Conservation (phyloP, 179 eudicot species). For the Spergularia azorica region DNA sequence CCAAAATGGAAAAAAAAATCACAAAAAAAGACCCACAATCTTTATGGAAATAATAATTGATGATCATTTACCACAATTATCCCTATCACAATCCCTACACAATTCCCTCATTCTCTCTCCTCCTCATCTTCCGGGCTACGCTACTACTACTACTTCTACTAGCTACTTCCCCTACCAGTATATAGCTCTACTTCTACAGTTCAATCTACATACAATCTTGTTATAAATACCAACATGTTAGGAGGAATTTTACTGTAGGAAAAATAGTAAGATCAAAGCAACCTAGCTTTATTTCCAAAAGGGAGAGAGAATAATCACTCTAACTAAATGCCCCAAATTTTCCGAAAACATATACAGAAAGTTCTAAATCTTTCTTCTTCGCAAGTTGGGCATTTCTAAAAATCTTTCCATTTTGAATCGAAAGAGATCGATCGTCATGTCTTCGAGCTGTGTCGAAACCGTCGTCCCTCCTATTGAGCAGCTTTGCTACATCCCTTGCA, state of each 20-base stretch:
- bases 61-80: constrained; percentile 28
- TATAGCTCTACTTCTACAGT: no score
- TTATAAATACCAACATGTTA: constrained; percentile 26
- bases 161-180: constrained; percentile 17
- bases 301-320: constrained; percentile 4
- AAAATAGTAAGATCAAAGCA: constrained; percentile 20
- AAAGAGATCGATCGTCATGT: constrained; percentile 16
- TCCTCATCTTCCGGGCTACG: constrained; percentile 36
- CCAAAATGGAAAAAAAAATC: not conserved
- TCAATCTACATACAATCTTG: not conserved
- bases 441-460: constrained; percentile 34
- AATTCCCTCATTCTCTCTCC: not conserved
- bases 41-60: constrained; percentile 11
- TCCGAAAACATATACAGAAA: no score
- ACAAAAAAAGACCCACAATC: not conserved
- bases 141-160: constrained; percentile 31
- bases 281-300: not conserved
- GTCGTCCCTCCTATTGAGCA: constrained; percentile 31
- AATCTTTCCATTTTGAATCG: constrained; percentile 1
- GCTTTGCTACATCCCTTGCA: constrained; percentile 88
- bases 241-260: constrained; percentile 12
- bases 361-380: constrained; percentile 17
- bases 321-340: not conserved
- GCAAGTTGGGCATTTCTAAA: constrained; percentile 26
- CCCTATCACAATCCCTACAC: constrained; percentile 1